Base-by-base conservation (phyloP, 768 basidiomycete genomes). In the Cystofilobasidium bisporidii region DNA sequence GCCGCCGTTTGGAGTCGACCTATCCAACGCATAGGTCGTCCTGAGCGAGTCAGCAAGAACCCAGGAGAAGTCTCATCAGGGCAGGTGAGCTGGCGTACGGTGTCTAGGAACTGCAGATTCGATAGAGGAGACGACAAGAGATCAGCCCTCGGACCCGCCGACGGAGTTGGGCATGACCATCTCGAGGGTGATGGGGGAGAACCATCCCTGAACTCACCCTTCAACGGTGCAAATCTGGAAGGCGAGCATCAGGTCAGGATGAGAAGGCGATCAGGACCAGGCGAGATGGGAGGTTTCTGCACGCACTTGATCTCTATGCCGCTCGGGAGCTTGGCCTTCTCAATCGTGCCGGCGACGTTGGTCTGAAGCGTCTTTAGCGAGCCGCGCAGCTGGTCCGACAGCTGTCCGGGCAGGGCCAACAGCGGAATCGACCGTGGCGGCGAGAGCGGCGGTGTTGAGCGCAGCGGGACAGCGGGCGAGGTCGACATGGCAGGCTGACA, bases 191-290 rank as follows among this genome's bases (percentile, higher is more conserved):
- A 32, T 11, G 48, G 10, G 43, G 22, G 28, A 14, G n/a, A 40
- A 38, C 41, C 36, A 32, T 26, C n/a, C 32, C 22, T 11, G 26
- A 14, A n/a, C 38, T 47, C 43, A 69, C 68, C 68, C 40, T 69
- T 69, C 32, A 69, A 58, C 14, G 68, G 68, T 28, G 68, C 68
- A 56, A 69, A 69, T 48, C 68, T 69, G 58, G 20, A 43, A 43
- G 43, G 20, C 28, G 12, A 53, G 14, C 36, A n/a, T n/a, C n/a
- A n/a, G n/a, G n/a, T n/a, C n/a, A n/a, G n/a, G n/a, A n/a, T n/a
- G n/a, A n/a, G n/a, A n/a, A n/a, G n/a, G n/a, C n/a, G n/a, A n/a
- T n/a, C n/a, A n/a, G n/a, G n/a, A n/a, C n/a, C n/a, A 5, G 36
- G 12, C 36, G 36, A 12, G 36, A 5, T 6, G 6, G 36, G 6